A percentile compares a stretch with the other conserved stretches of the same genome.
Conservation (phyloP, 2,329 filamentous ascomycete species). For the Taxawa tesnikishii region DNA sequence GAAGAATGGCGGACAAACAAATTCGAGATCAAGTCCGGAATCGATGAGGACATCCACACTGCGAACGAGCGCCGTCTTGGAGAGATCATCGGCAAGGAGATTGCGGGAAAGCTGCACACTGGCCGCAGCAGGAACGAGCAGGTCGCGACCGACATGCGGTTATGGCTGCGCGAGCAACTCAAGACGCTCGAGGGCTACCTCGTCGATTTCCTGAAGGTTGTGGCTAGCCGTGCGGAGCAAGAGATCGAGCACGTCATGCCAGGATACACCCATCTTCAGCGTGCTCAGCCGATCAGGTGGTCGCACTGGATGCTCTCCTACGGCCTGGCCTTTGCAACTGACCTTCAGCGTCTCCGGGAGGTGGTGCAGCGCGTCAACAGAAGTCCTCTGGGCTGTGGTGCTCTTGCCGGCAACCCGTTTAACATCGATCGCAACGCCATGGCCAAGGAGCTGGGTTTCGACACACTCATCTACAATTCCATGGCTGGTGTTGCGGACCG, state of each 20-base stretch:
- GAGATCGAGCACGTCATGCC: conserved; percentile 75
- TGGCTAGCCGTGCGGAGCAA: conserved; percentile 54
- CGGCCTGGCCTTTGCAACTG: conserved; percentile 56
- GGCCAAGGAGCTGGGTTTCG: conserved; percentile 70
- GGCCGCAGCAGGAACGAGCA: conserved; percentile 79
- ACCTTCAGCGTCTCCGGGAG: conserved; percentile 66
- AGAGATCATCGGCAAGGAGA: conserved; percentile 76
- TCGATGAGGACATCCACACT: conserved; percentile 44
- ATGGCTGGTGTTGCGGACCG: conserved; percentile 65
- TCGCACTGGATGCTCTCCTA: conserved; percentile 71
- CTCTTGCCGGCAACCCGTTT: conserved; percentile 72
- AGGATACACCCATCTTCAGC: conserved; percentile 78
- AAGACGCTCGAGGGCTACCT: conserved; percentile 57
- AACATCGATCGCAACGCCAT: conserved; percentile 68
- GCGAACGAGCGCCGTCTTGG: conserved; percentile 45
- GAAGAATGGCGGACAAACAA: conserved; percentile 34
- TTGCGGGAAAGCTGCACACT: conserved; percentile 85
- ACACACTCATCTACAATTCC: conserved; percentile 61
- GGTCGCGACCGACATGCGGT: conserved; percentile 77
- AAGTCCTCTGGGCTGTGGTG: conserved; percentile 60
- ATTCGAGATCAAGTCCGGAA: conserved; percentile 33
- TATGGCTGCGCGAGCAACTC: conserved; percentile 74
- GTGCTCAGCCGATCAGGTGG: conserved; percentile 71
- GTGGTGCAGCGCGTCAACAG: conserved; percentile 62
- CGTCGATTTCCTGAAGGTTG: conserved; percentile 56